Percentiles rank a stretch among this genome's conserved stretches.
phyloP scores from a whole-genome alignment of 441 rosid species.

The Sinapis alba region DNA sequence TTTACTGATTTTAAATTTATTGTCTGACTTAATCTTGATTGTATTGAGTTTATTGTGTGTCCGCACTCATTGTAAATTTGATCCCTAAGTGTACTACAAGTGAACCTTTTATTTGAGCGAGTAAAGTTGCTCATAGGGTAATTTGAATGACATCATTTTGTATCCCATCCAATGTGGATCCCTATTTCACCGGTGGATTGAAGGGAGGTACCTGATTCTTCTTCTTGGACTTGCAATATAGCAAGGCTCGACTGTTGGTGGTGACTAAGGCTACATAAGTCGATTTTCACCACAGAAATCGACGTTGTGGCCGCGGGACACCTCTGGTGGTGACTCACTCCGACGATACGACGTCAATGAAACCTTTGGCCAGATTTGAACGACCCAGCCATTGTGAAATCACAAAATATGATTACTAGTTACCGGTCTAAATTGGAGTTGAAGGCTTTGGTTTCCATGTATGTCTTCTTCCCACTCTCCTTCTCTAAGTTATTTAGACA shows the following conservation, averaged over 20 bases:
- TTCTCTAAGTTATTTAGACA: background rate
- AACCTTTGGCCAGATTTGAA: background rate
- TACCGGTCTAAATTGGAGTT: background rate
- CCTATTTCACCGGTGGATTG: background rate
- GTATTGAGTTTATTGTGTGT: too few relatives aligned
- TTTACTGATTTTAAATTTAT: too few relatives aligned
- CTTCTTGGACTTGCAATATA: background rate
- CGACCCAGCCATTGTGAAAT: background rate
- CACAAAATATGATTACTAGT: background rate
- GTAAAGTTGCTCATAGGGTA: too few relatives aligned
- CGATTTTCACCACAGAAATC: background rate
- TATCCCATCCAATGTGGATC: background rate
- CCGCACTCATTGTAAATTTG: too few relatives aligned
- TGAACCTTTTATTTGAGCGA: too few relatives aligned
- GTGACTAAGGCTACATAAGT: background rate
- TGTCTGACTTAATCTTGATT: too few relatives aligned
- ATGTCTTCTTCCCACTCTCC: background rate
- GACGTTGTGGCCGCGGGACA: background rate
- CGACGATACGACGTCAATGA: too few relatives aligned
- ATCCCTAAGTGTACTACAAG: too few relatives aligned
- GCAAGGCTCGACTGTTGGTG: background rate
- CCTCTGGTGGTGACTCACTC: background rate
- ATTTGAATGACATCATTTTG: too few relatives aligned
- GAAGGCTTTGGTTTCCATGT: background rate
- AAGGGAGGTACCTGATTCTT: background rate